Base-by-base conservation (phyloP, 1,284 basidiomycete genomes). In the Volvariella surrecta region DNA sequence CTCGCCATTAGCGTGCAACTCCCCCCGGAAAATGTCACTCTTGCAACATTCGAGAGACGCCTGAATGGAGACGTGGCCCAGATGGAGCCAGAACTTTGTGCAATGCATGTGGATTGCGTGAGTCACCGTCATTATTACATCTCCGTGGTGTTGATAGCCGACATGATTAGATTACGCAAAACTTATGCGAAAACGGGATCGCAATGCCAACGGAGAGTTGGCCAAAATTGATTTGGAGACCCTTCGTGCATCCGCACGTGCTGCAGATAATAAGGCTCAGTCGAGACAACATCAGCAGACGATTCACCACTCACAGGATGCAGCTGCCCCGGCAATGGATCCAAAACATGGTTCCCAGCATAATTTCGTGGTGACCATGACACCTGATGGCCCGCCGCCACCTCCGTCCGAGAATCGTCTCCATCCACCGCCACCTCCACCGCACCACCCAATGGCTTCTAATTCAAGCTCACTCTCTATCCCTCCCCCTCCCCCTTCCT, bases 21-120 rank as follows among this genome's bases (percentile, higher is more conserved):
- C 86, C 85, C 17, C 85, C 85, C 9, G 84, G 84, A 7, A 84
- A 86, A 56, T 89, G 85, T 54, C 83, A 87, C 59, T 86, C 85
- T 20, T 89, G 85, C 58, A 84, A 85, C 60, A 88, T 85, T 45
- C 71, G 80, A 46, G 86, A 89, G 58, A 89, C 84, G 2, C 84
- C 84, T n/a, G 84, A 89, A 58, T 89, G 84, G 84, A 62, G 84
- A 42, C 73, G 85, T 24, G 84, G 84, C 16, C 84, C 84, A 3
- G 85, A 88, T 54, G 84, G 84, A 4, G 83, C 85, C 15, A 64
- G 84, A 53, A 89, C 85, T 6, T 58, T 89, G 54, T 89, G 84
- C 56, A 89, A 89, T 57, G 85, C 85, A 37, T 89, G 85, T 60
- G 85, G 85, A 22, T 61, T 89, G 52, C 85, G 84, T 88, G 58